Percentiles rank a stretch among this genome's conserved stretches.
These are phyloP conservation scores for Mimosa pudica DNA, from an alignment of 306 rosid genomes.

Conservation along the genomic window DNA sequence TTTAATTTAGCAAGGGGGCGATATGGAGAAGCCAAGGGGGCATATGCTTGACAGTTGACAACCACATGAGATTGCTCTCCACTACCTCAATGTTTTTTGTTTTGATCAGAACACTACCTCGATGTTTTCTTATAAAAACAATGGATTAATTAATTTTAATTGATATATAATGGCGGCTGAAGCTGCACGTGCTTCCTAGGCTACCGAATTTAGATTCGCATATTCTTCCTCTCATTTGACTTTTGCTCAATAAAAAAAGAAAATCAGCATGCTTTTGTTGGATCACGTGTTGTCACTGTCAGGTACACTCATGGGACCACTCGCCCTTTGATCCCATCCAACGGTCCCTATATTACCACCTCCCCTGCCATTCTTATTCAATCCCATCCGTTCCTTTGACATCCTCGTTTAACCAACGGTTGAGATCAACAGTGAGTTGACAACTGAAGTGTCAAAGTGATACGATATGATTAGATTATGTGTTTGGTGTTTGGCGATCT, in stretches of 20 bases:
- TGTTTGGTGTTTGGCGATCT: constrained; percentile 28
- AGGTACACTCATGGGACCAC: background rate
- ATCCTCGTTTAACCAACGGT: background rate
- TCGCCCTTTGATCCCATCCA: background rate
- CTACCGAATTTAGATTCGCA: background rate
- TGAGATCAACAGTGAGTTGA: background rate
- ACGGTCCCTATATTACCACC: background rate
- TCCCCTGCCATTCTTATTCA: background rate
- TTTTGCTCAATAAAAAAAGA: too few relatives aligned
- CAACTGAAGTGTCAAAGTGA: too few relatives aligned
- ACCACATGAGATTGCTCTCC: background rate
- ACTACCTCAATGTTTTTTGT: background rate
- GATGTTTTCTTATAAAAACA: too few relatives aligned
- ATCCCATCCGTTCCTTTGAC: background rate
- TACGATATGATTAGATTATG: too few relatives aligned
- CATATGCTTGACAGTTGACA: too few relatives aligned
- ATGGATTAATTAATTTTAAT: too few relatives aligned
- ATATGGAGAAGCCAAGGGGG: too few relatives aligned
- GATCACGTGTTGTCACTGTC: background rate
- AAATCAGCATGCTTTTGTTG: background rate
- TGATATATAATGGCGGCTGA: background rate
- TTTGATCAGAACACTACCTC: background rate
- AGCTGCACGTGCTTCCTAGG: background rate
- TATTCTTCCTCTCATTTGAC: background rate
- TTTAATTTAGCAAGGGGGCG: too few relatives aligned